Evolutionary conservation across 352 stramenopile genomes (phyloP).

Genomic region (Plasmopara viticola): DNA sequence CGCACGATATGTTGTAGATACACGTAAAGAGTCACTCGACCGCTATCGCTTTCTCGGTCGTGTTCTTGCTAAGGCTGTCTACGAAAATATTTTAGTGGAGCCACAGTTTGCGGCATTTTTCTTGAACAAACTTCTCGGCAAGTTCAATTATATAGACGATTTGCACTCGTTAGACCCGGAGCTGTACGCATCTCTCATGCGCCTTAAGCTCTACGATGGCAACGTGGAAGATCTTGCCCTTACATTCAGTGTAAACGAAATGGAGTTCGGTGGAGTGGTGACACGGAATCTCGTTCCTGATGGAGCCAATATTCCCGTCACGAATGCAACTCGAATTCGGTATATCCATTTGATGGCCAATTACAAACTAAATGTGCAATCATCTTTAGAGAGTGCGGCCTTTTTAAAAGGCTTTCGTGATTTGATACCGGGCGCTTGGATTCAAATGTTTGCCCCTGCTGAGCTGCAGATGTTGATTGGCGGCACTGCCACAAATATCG

Average conservation of each 20-base stretch:
- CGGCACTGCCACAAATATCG: conserved; percentile 88
- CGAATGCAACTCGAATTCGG: conserved; percentile 90
- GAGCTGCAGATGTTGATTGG: conserved; percentile 94
- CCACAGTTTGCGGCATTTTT: conserved; percentile 97
- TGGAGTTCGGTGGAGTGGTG: conserved; percentile 62
- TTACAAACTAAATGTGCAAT: conserved; percentile 93
- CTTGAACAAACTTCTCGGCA: conserved; percentile 91
- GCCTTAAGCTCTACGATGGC: conserved; percentile 92
- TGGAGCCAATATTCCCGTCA: conserved; percentile 86
- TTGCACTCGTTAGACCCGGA: conserved; percentile 91
- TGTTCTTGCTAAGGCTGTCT: conserved; percentile 94
- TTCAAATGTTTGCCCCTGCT: conserved; percentile 79
- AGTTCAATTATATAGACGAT: conserved; percentile 88
- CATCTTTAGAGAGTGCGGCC: conserved; percentile 44
- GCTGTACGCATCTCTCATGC: conserved; percentile 94
- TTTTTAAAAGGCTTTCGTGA: conserved; percentile 72
- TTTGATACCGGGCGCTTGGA: conserved; percentile 67
- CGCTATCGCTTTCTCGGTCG: conserved; percentile 94
- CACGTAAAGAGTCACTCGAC: conserved; percentile 73
- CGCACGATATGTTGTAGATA: conserved; percentile 61
- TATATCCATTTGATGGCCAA: conserved; percentile 97
- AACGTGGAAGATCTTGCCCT: conserved; percentile 90
- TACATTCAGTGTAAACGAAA: conserved; percentile 89
- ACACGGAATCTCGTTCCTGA: conserved; percentile 76
- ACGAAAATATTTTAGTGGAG: conserved; percentile 95